These are phyloP conservation scores for Triticum monococcum DNA, from an alignment of 176 grass and related monocot genomes.

Conservation along the genomic window DNA sequence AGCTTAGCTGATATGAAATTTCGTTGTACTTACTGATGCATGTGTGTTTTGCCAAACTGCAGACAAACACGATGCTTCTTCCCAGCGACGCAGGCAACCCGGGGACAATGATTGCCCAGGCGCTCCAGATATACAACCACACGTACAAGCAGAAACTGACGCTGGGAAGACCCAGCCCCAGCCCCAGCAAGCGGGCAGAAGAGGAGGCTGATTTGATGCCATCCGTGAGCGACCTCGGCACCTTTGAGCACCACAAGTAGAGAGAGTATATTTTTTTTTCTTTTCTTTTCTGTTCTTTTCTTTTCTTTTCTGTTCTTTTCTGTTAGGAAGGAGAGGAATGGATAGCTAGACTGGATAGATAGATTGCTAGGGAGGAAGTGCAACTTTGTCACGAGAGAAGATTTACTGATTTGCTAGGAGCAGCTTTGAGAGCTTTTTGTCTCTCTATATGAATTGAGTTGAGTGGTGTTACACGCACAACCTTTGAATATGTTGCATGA, in stretches of 20 bases:
- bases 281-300: too few species aligned
- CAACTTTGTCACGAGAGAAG: not conserved
- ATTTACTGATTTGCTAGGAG: not conserved
- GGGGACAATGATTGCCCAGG: slow-evolving; percentile 65
- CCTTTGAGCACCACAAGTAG: not conserved
- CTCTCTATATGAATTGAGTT: too few species aligned
- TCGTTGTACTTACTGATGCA: not conserved
- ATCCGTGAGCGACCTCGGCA: not conserved
- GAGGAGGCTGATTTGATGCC: not conserved
- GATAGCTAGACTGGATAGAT: too few species aligned
- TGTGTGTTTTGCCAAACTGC: not conserved
- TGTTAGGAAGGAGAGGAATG: not conserved
- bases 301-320: not conserved
- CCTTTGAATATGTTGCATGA: too few species aligned
- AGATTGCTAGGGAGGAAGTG: too few species aligned
- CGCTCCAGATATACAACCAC: slow-evolving; percentile 68
- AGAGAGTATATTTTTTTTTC: too few species aligned
- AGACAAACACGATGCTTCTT: slow-evolving; percentile 74
- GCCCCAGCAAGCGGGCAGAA: not conserved
- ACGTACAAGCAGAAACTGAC: slow-evolving; percentile 19
- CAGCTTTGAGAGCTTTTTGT: too few species aligned
- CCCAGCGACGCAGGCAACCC: slow-evolving; percentile 57
- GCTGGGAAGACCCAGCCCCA: not conserved
- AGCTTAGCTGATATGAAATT: too few species aligned
- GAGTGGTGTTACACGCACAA: too few species aligned